Conservation (phyloP, 108 stramenopile species). For the Phaeodactylum tricornutum region DNA sequence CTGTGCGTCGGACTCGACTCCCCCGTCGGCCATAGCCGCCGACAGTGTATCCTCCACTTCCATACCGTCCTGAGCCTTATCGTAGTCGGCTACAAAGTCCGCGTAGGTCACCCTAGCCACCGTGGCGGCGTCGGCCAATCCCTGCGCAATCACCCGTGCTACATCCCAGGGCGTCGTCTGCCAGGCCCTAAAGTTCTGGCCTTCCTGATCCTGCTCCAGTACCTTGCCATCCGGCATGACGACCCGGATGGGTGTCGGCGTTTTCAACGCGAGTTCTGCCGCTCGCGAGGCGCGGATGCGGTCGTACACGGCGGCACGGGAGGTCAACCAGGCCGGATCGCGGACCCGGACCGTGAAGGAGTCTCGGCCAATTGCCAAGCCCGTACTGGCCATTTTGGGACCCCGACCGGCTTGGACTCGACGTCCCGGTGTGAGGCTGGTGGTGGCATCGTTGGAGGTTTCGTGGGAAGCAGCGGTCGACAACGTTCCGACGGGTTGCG, state of each 20-base stretch:
- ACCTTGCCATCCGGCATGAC: constrained; percentile 94
- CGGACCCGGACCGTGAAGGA: constrained; percentile 47
- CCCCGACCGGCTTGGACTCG: constrained; percentile 70
- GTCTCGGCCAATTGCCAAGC: constrained; percentile 59
- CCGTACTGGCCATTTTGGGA: constrained; percentile 49
- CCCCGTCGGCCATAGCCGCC: constrained; percentile 65
- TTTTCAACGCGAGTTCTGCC: constrained; percentile 51
- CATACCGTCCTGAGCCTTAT: constrained; percentile 70
- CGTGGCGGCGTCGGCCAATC: constrained; percentile 71
- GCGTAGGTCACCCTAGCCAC: constrained; percentile 88
- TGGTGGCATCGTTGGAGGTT: background rate
- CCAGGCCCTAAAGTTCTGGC: constrained; percentile 29
- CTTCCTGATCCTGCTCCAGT: constrained; percentile 38
- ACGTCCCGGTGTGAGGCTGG: constrained; percentile 28
- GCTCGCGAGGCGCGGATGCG: constrained; percentile 43
- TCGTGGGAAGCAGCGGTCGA: background rate
- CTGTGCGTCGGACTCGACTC: constrained; percentile 38
- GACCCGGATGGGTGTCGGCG: constrained; percentile 74
- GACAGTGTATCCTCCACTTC: constrained; percentile 56
- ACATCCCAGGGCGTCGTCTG: constrained; percentile 89
- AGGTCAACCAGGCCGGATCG: constrained; percentile 61
- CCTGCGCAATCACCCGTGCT: constrained; percentile 80
- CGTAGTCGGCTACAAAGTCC: constrained; percentile 65
- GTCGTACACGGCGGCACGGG: constrained; percentile 48
- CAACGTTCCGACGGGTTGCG: constrained; percentile 3